Percentiles rank a stretch among this genome's conserved stretches.
Conservation (phyloP, 1,284 basidiomycete species). For the Leccinum pachyderme region DNA sequence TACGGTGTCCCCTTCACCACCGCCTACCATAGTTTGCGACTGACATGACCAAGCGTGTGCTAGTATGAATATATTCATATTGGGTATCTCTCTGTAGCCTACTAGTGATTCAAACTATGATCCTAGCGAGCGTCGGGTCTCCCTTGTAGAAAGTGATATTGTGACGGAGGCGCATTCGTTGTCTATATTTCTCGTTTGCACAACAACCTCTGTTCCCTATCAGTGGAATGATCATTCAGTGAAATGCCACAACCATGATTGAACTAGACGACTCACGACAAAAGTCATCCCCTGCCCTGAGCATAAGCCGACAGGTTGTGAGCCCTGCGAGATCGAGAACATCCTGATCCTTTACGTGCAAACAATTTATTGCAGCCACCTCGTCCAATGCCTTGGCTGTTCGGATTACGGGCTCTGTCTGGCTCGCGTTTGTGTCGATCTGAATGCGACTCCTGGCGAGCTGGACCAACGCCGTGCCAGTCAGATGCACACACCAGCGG, state of each 20-base stretch:
- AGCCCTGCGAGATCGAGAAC: slow-evolving; percentile 49
- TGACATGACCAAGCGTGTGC: slow-evolving; percentile 38
- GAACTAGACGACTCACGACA: slow-evolving; percentile 46
- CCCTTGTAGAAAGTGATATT: slow-evolving; percentile 16
- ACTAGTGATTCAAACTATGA: slow-evolving; percentile 19
- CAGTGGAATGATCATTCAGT: not conserved
- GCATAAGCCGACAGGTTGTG: slow-evolving; percentile 51
- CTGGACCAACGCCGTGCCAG: slow-evolving; percentile 49
- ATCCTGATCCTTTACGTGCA: slow-evolving; percentile 54
- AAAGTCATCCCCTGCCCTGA: slow-evolving; percentile 45
- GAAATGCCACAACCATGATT: not conserved
- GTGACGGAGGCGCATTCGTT: slow-evolving; percentile 40
- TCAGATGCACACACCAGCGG: slow-evolving; percentile 59
- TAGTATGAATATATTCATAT: not conserved
- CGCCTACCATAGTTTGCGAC: slow-evolving; percentile 71
- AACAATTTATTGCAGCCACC: slow-evolving; percentile 59
- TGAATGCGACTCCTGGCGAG: slow-evolving; percentile 43
- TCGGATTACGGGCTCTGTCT: not conserved
- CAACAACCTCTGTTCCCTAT: slow-evolving; percentile 51
- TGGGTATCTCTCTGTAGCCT: not conserved
- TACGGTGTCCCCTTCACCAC: slow-evolving; percentile 48
- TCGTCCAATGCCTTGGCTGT: slow-evolving; percentile 35
- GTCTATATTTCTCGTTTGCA: slow-evolving; percentile 52
- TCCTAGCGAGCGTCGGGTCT: slow-evolving; percentile 16
- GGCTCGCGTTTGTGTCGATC: slow-evolving; percentile 3